A percentile compares a stretch with the other conserved stretches of the same genome.
phyloP scores from a whole-genome alignment of 192 early-diverging fungal species.

The Piromyces sp. region DNA sequence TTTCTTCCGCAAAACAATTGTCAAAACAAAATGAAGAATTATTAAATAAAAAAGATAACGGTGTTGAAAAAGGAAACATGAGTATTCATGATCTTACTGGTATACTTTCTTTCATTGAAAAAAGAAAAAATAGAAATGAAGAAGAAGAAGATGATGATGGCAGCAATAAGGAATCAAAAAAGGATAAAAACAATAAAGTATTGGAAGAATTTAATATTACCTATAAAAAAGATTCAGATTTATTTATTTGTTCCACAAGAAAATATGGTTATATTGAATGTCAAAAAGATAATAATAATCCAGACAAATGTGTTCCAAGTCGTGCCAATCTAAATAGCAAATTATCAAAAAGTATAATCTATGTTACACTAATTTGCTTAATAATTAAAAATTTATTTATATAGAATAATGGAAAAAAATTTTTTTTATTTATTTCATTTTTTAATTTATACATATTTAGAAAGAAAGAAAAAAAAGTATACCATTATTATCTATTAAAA shows the following conservation, averaged over 20 bases:
- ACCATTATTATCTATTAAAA: too few species aligned
- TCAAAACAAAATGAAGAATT: not conserved
- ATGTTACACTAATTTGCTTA: too few species aligned
- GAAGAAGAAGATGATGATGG: too few species aligned
- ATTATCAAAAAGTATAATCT: not conserved
- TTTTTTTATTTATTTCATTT: too few species aligned
- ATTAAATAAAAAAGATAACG: not conserved
- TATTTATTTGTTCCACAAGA: not conserved
- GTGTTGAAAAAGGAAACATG: not conserved
- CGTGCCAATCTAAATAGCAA: not conserved
- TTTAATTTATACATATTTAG: too few species aligned
- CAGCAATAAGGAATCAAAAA: not conserved
- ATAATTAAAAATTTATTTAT: too few species aligned
- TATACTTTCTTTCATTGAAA: not conserved
- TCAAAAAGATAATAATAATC: not conserved
- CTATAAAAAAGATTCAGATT: not conserved
- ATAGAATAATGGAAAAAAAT: too few species aligned
- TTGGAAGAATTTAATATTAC: not conserved
- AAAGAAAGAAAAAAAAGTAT: too few species aligned
- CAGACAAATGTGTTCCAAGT: not conserved
- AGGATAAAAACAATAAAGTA: not conserved
- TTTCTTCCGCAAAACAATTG: not conserved
- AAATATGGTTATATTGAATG: not conserved
- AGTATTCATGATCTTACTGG: not conserved
- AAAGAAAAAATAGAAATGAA: not conserved